Conservation (phyloP, 2,329 filamentous ascomycete genomes). For the Cryphonectria japonica region DNA sequence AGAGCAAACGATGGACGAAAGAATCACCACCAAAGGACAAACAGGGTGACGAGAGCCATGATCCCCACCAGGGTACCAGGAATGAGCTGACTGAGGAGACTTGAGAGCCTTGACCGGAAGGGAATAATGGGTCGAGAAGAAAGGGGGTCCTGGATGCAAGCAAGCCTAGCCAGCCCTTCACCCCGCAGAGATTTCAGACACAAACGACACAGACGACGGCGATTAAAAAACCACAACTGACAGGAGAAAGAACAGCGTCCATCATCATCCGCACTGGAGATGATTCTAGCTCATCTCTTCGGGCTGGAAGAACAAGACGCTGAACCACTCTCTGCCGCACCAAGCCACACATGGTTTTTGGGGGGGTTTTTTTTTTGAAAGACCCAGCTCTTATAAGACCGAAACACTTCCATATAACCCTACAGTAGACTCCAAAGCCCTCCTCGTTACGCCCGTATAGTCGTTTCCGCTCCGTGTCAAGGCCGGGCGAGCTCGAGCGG, state of each 20-base stretch:
- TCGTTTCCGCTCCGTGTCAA: not conserved
- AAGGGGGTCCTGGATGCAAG: conserved; percentile 3
- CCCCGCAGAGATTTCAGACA: conserved; percentile 17
- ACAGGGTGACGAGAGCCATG: not conserved
- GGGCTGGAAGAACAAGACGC: conserved; percentile 8
- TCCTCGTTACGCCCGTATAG: not conserved
- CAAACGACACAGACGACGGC: conserved; percentile 1
- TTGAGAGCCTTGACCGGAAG: conserved; percentile 8
- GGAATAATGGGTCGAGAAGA: not conserved
- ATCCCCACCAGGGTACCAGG: not conserved
- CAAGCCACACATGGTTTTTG: conserved; percentile 1
- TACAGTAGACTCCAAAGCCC: conserved; percentile 20
- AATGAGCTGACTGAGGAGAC: not conserved
- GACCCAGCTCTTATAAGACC: conserved; percentile 23
- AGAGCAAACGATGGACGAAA: not conserved
- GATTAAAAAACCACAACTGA: conserved; percentile 1
- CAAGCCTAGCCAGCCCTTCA: conserved; percentile 18
- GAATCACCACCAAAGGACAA: conserved; percentile 10
- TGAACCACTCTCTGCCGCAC: conserved; percentile 13
- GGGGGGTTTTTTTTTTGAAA: conserved; percentile 13
- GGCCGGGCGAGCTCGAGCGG: not conserved
- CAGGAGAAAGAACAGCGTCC: conserved; percentile 1
- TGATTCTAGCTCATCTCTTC: not conserved
- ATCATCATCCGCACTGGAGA: conserved; percentile 6
- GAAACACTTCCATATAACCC: conserved; percentile 22